Percentiles rank a stretch among this genome's conserved stretches.
Conservation (phyloP, 495 filamentous ascomycete species). For the Daldinia bambusicola region DNA sequence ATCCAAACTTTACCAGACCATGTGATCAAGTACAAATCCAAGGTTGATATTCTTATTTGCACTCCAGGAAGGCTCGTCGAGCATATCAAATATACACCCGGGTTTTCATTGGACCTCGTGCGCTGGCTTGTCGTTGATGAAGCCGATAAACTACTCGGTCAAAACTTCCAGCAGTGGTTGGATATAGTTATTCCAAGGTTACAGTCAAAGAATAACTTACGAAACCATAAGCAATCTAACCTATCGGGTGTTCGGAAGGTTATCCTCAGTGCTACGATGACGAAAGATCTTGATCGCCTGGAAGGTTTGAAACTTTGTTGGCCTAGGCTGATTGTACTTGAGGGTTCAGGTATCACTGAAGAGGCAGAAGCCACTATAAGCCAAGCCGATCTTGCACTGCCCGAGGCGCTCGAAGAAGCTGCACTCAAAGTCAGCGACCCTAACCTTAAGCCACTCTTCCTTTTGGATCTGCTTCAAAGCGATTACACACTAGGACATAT, state of each 20-base stretch:
- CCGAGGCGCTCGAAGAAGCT: conserved; percentile 74
- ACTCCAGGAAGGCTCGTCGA: conserved; percentile 94
- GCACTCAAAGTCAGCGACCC: conserved; percentile 79
- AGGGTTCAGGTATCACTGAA: conserved; percentile 54
- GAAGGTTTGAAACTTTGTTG: conserved; percentile 75
- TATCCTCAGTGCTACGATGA: conserved; percentile 93
- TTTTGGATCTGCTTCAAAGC: conserved; percentile 70
- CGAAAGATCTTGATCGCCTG: conserved; percentile 82
- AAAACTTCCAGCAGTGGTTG: conserved; percentile 94
- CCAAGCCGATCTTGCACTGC: conserved; percentile 65
- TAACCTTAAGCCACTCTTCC: conserved; percentile 84
- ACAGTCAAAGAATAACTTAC: conserved; percentile 56
- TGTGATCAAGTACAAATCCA: conserved; percentile 69
- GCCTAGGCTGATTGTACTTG: conserved; percentile 81
- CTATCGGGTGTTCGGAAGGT: conserved; percentile 71
- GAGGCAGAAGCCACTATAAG: conserved; percentile 41
- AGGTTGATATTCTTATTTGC: conserved; percentile 88
- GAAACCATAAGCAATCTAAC: conserved; percentile 62
- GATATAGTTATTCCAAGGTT: conserved; percentile 74
- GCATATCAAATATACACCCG: conserved; percentile 82
- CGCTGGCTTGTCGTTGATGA: conserved; percentile 94
- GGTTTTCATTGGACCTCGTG: conserved; percentile 78
- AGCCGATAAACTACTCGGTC: conserved; percentile 88
- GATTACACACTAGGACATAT: conserved; percentile 41
- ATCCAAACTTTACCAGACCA: conserved; percentile 65